A percentile compares a stretch with the other conserved stretches of the same genome.
Conservation (phyloP, 2,329 filamentous ascomycete species). For the Tolypocladium ovalisporum region DNA sequence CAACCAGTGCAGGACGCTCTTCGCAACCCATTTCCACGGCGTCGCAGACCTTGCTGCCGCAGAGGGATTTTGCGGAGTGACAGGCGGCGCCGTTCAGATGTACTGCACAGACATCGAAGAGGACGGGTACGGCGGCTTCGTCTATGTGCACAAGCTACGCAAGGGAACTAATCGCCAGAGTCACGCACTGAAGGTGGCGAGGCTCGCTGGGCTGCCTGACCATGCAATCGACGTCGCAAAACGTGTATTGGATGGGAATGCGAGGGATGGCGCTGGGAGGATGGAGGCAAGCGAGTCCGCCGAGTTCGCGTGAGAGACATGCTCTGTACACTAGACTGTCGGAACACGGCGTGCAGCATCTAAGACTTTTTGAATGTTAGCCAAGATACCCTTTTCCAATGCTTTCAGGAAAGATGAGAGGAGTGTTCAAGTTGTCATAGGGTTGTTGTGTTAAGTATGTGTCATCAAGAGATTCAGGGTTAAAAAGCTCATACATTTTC, state of each 20-base stretch:
- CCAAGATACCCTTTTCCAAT: conserved; percentile 21
- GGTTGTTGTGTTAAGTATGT: conserved; percentile 36
- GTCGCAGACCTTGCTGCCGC: conserved; percentile 65
- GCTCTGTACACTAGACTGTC: background rate
- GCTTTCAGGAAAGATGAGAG: conserved; percentile 7
- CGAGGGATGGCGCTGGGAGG: conserved; percentile 4
- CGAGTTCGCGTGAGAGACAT: too few species aligned
- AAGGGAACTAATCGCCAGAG: conserved; percentile 76
- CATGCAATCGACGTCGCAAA: conserved; percentile 58
- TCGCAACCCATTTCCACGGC: conserved; percentile 89
- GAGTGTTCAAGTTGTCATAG: conserved; percentile 38
- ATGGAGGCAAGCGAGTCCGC: conserved; percentile 1
- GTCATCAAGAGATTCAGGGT: conserved; percentile 54
- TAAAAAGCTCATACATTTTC: conserved; percentile 53
- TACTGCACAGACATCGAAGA: conserved; percentile 90
- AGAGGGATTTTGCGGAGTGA: conserved; percentile 28
- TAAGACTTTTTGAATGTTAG: conserved; percentile 21
- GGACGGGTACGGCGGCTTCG: conserved; percentile 58
- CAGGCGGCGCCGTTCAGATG: conserved; percentile 43
- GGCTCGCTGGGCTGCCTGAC: conserved; percentile 70
- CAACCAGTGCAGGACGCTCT: conserved; percentile 71
- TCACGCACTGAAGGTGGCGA: conserved; percentile 91
- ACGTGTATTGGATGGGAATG: conserved; percentile 33
- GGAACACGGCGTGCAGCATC: background rate
- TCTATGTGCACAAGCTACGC: conserved; percentile 74